Evolutionary conservation across 2,329 filamentous ascomycete species (phyloP).

Genomic region (Diplocarpon rosae): DNA sequence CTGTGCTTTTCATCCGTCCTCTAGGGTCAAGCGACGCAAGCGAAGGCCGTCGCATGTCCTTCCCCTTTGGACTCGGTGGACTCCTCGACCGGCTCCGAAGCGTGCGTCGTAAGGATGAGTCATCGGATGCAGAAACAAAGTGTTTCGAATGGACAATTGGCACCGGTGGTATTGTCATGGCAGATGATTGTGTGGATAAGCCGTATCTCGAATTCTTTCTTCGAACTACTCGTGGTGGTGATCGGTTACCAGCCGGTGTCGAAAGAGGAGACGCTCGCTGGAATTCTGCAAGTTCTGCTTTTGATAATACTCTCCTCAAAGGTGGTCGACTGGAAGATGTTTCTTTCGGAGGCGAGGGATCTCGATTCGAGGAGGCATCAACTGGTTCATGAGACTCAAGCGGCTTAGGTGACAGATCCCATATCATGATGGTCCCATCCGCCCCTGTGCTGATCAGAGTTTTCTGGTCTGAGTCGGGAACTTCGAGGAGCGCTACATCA

Average conservation of each 20-base stretch:
- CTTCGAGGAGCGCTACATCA: conserved; percentile 62
- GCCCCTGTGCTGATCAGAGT: conserved; percentile 64
- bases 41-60: conserved; percentile 39
- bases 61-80: conserved; percentile 22
- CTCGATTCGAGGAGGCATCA: conserved; percentile 12
- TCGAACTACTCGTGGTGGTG: conserved; percentile 43
- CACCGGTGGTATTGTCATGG: conserved; percentile 27
- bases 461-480: conserved; percentile 40
- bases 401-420: conserved; percentile 30
- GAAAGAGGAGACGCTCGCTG: conserved; percentile 38
- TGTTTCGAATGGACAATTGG: conserved; percentile 20
- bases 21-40: conserved; percentile 36
- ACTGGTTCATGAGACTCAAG: conserved; percentile 15
- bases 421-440: conserved; percentile 77
- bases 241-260: conserved; percentile 35
- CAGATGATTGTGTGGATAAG: conserved; percentile 40
- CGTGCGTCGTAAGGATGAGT: conserved; percentile 15
- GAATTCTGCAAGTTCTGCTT: conserved; percentile 76
- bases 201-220: conserved; percentile 42
- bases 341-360: conserved; percentile 33
- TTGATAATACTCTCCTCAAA: conserved; percentile 74
- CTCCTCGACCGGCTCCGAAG: conserved; percentile 24
- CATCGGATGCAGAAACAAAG: conserved; percentile 22
- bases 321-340: conserved; percentile 54
- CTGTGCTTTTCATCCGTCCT: conserved; percentile 39